Evolutionary conservation across 2,329 filamentous ascomycete species (phyloP).

Genomic region (Pyrenochaeta sp.): DNA sequence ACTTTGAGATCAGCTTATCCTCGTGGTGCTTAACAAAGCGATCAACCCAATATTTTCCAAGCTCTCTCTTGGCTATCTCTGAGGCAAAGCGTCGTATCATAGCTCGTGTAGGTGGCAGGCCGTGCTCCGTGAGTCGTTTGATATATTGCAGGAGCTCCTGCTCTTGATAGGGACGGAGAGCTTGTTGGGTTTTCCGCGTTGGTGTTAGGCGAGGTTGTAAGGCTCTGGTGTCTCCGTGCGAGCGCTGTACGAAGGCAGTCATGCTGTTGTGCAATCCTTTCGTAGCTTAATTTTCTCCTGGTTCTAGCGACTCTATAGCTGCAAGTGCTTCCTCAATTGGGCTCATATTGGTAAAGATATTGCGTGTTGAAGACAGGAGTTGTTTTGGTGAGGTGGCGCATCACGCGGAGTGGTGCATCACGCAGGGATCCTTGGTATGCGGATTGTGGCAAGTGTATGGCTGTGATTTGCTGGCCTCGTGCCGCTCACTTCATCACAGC

Average conservation of each 20-base stretch:
- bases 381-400: background rate
- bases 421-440: no score
- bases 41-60: conserved; percentile 17
- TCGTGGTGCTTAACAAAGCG: conserved; percentile 12
- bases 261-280: conserved; percentile 41
- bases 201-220: background rate
- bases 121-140: conserved; percentile 9
- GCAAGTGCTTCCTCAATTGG: conserved; percentile 4
- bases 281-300: conserved; percentile 2
- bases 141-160: conserved; percentile 23
- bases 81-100: conserved; percentile 15
- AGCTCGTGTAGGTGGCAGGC: conserved; percentile 17
- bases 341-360: conserved; percentile 9
- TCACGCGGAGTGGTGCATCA: no score
- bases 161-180: conserved; percentile 12
- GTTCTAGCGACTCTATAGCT: conserved; percentile 5
- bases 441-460: no score
- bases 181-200: background rate
- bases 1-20: no score
- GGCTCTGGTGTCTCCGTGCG: background rate
- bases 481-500: no score
- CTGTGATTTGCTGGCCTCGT: no score
- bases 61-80: conserved; percentile 11
- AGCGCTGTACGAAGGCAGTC: conserved; percentile 50
- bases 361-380: background rate